A percentile compares a stretch with the other conserved stretches of the same genome.
Conservation (phyloP, 495 filamentous ascomycete genomes). For the Penicillium roqueforti region DNA sequence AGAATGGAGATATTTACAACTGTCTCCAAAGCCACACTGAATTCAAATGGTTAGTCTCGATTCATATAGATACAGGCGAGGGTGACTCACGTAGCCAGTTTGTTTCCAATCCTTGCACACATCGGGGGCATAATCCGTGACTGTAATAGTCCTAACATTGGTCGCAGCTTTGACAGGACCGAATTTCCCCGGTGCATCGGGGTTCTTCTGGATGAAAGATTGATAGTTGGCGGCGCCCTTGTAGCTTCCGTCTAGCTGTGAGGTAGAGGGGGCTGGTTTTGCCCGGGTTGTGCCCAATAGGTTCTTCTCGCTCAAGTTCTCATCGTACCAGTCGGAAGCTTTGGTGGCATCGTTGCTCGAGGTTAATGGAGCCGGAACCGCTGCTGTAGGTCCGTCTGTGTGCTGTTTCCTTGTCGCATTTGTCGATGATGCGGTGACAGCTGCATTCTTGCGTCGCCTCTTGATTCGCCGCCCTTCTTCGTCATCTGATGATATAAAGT, state of each 20-base stretch:
- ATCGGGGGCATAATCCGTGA: conserved; percentile 88
- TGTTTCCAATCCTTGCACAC: conserved; percentile 95
- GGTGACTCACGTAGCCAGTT: conserved; percentile 51
- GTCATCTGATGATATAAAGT: conserved; percentile 74
- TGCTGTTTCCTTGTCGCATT: conserved; percentile 40
- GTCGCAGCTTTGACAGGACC: conserved; percentile 86
- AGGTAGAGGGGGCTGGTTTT: conserved; percentile 14
- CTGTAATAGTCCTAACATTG: conserved; percentile 85
- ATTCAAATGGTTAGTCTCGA: conserved; percentile 15
- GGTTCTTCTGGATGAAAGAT: conserved; percentile 74
- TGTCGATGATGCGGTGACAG: conserved; percentile 52
- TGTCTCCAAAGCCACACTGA: conserved; percentile 4
- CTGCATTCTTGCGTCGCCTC: conserved; percentile 65
- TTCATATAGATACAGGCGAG: conserved; percentile 21
- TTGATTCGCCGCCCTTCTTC: conserved; percentile 71
- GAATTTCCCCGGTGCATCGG: conserved; percentile 68
- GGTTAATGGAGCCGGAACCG: conserved; percentile 47
- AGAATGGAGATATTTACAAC: conserved; percentile 81
- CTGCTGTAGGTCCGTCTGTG: conserved; percentile 55
- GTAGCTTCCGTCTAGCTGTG: conserved; percentile 63
- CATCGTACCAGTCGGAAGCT: conserved; percentile 82
- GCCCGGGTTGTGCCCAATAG: conserved; percentile 57
- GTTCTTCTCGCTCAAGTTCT: conserved; percentile 52
- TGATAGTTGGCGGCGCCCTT: conserved; percentile 68
- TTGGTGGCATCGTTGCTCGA: conserved; percentile 88